Base-by-base conservation (phyloP, 2,329 filamentous ascomycete species). In the Aspergillus fructus region DNA sequence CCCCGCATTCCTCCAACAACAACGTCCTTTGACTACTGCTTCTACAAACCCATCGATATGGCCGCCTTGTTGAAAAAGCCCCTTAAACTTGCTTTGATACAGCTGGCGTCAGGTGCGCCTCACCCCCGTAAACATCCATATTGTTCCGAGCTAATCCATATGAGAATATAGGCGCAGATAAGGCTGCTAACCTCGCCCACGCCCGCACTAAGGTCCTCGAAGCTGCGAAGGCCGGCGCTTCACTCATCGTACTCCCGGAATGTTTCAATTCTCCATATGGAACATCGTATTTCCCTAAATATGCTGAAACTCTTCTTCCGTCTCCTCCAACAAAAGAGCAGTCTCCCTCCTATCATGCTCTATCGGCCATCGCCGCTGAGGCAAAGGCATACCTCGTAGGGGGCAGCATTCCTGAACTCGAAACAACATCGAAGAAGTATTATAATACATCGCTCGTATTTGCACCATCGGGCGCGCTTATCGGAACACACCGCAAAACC, bases 221-320 rank as follows among this genome's bases (percentile, higher is more conserved):
- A 73, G 93, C 94, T 5, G 88, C 91, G 23, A 75, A 79, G 24
- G 79, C 79, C 3, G 93, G 93, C 64, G 91, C 93, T 59, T 86
- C 89, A 56, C 86, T 99, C 59, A 88, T 97, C 63, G 91, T 97
- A 34, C 85, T 99, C 17, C 94, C 94, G 37, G 94, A 99, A 79
- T 99, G 94, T 82, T 99, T 99, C 86, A 99, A 99, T 81, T 96
- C 90, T 42, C 94, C 94, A 8, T 99, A 99, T 76, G 94, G 94
- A 64, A 92, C 87, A 64, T 83, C 91, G 70, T 93, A 88, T 81
- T 99, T 99, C 78, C 89, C 93, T 53, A 85, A 87, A 60, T 97
- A 97, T 75, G 93, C 94, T 64, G 94, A 99, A 77, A 88, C 86
- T 1, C 86, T 97, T n/a, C 80, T 85, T 1, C 91, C 91, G 1